Evolutionary conservation across 2,329 filamentous ascomycete species (phyloP).

Genomic region (Huntiella bhutanensis): DNA sequence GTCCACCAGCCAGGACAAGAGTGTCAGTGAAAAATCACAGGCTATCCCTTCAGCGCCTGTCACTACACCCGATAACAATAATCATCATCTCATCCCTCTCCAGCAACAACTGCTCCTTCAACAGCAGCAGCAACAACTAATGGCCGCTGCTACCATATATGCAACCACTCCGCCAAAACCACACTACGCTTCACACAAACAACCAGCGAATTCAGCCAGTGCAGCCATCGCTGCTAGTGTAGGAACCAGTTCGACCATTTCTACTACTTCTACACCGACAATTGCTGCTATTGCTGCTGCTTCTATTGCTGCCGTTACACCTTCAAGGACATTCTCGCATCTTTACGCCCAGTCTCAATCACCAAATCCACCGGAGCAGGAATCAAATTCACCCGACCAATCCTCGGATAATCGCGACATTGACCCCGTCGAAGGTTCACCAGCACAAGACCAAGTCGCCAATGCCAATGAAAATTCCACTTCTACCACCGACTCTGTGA

Average conservation of each 20-base stretch:
- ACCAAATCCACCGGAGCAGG: no score
- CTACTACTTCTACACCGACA: neutral
- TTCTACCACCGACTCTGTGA: no score
- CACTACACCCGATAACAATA: constrained; percentile 12
- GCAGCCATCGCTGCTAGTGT: neutral
- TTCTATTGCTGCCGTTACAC: neutral
- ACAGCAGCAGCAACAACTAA: neutral
- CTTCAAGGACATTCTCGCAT: neutral
- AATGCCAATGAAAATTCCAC: no score
- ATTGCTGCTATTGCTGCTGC: neutral
- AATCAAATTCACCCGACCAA: no score
- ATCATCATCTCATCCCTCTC: constrained; percentile 6
- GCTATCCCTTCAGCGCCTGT: neutral
- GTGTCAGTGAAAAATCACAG: neutral
- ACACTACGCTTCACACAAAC: neutral
- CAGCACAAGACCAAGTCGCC: neutral
- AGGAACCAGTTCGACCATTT: neutral
- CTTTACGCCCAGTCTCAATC: no score
- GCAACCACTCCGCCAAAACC: neutral
- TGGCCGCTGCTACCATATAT: neutral
- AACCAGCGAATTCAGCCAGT: neutral
- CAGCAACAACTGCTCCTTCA: constrained; percentile 6
- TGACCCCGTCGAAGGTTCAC: neutral
- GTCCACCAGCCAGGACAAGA: constrained; percentile 6
- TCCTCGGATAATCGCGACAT: neutral